Evolutionary conservation across 2,329 filamentous ascomycete genomes (phyloP).

Genomic region (Talaromyces atroroseus): DNA sequence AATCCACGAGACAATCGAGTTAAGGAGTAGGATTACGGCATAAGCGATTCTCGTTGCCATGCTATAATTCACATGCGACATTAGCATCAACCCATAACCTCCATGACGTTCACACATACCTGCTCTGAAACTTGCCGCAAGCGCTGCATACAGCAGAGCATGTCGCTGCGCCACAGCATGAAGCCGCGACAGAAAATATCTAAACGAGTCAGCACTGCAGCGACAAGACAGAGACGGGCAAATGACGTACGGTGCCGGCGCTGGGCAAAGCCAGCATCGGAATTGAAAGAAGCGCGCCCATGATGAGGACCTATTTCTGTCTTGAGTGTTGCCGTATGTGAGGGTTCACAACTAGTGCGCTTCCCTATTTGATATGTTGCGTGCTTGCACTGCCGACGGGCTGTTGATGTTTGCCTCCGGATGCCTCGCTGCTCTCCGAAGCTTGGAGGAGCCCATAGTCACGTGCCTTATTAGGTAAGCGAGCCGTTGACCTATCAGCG

Average conservation of each 20-base stretch:
- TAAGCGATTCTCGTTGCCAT: slow-evolving; percentile 97
- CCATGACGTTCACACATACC: slow-evolving; percentile 46
- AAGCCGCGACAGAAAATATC: slow-evolving; percentile 73
- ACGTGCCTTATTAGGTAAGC: slow-evolving; percentile 10
- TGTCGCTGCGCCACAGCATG: slow-evolving; percentile 93
- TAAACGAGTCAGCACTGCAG: slow-evolving; percentile 32
- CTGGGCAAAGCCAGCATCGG: slow-evolving; percentile 85
- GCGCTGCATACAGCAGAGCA: slow-evolving; percentile 94
- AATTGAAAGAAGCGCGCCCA: slow-evolving; percentile 88
- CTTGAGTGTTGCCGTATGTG: neutral
- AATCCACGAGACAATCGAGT: slow-evolving; percentile 96
- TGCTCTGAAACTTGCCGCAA: slow-evolving; percentile 95
- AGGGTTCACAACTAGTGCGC: neutral
- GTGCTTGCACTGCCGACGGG: neutral
- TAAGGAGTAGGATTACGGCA: slow-evolving; percentile 87
- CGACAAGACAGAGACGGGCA: neutral
- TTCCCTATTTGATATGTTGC: neutral
- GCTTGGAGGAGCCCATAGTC: neutral
- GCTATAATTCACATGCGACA: slow-evolving; percentile 43
- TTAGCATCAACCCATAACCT: slow-evolving; percentile 19
- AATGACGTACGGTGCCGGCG: slow-evolving; percentile 67
- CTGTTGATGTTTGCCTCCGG: neutral
- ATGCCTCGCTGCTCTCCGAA: neutral
- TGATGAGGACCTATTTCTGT: slow-evolving; percentile 36
- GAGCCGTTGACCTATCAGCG: neutral